Conservation (phyloP, 2,329 filamentous ascomycete species). For the Phoma sp. region DNA sequence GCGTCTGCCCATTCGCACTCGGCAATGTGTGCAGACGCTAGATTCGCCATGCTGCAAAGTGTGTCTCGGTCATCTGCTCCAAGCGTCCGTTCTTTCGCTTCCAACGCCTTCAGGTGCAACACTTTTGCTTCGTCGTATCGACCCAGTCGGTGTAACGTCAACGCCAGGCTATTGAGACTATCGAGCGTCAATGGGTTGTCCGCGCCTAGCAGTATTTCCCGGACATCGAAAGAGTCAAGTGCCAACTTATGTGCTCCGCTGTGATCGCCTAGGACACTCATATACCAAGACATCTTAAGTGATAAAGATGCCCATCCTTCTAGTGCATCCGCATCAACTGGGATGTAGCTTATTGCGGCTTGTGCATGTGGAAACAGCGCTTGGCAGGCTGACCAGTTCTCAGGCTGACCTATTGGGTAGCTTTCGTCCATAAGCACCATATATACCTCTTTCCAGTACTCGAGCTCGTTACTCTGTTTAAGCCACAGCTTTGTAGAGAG, state of each 20-base stretch:
- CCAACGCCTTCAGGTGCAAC: background rate
- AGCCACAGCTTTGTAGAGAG: slow-evolving; percentile 26
- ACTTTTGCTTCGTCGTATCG: slow-evolving; percentile 11
- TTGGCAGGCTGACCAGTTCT: slow-evolving; percentile 19
- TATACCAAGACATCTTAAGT: background rate
- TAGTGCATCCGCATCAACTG: background rate
- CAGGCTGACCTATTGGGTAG: background rate
- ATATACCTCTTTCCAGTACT: slow-evolving; percentile 18
- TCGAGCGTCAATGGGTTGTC: background rate
- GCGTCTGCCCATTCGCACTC: too few species aligned
- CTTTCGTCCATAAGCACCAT: background rate
- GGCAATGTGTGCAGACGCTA: too few species aligned
- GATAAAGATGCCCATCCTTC: slow-evolving; percentile 8
- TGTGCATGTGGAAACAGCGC: slow-evolving; percentile 20
- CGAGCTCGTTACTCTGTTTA: slow-evolving; percentile 24
- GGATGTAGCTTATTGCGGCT: slow-evolving; percentile 2
- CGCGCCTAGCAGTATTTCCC: background rate
- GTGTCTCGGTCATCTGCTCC: slow-evolving; percentile 1
- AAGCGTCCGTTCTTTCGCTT: slow-evolving; percentile 1
- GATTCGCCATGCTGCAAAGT: slow-evolving; percentile 1
- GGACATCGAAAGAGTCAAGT: background rate
- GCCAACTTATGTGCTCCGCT: background rate
- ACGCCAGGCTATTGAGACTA: slow-evolving; percentile 1
- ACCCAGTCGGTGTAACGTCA: background rate
- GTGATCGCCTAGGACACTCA: background rate